Evolutionary conservation across 371 early-diverging fungal species (phyloP).

Genomic region (Umbelopsis sp.): DNA sequence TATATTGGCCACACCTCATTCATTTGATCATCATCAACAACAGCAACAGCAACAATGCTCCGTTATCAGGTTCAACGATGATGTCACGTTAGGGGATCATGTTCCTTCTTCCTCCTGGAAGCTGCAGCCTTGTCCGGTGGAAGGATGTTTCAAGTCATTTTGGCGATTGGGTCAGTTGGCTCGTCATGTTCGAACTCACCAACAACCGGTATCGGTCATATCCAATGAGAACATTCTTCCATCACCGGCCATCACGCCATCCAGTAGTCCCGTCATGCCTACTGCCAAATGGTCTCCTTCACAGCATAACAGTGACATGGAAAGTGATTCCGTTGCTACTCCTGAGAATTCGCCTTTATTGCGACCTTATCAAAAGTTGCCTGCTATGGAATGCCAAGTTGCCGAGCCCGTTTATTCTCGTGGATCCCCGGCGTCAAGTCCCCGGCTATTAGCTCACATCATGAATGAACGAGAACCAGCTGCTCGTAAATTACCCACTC

Average conservation of each 20-base stretch:
- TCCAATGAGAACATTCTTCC: conserved; percentile 7
- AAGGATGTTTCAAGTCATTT: conserved; percentile 48
- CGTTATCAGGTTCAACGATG: conserved; percentile 8
- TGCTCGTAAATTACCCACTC: conserved; percentile 10
- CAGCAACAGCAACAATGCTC: conserved; percentile 16
- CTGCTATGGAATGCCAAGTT: conserved; percentile 14
- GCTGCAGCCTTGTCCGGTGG: conserved; percentile 43
- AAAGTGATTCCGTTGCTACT: conserved; percentile 5
- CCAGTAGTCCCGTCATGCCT: conserved; percentile 5
- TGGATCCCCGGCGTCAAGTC: conserved; percentile 1
- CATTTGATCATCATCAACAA: conserved; percentile 15
- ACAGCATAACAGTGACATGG: conserved; percentile 8
- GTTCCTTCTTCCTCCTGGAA: conserved; percentile 21
- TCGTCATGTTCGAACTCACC: conserved; percentile 40
- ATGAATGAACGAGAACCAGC: conserved; percentile 14
- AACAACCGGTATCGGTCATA: conserved; percentile 10
- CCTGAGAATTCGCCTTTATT: conserved; percentile 12
- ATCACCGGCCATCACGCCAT: background rate
- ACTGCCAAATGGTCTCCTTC: conserved; percentile 1
- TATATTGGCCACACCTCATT: conserved; percentile 20
- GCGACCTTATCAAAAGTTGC: conserved; percentile 1
- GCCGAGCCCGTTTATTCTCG: conserved; percentile 7
- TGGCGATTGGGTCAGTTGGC: conserved; percentile 51
- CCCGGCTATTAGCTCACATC: conserved; percentile 1
- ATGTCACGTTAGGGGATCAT: conserved; percentile 10